Evolutionary conservation across 1,139 yeast genomes (phyloP).

Genomic region (Taphrina communis): DNA sequence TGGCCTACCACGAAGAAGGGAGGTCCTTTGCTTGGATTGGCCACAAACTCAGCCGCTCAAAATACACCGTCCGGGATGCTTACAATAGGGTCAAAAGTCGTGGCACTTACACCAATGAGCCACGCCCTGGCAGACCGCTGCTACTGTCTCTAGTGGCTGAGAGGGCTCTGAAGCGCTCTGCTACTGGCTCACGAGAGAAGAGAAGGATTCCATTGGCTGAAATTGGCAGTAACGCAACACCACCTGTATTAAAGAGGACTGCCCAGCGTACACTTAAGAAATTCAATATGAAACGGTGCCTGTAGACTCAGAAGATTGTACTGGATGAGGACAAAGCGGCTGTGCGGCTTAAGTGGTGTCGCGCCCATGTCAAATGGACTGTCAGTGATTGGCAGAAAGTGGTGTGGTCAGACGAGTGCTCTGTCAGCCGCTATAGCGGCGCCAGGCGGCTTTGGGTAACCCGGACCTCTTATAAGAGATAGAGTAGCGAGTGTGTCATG

Average conservation of each 20-base stretch:
- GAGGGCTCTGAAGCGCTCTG: too few relatives aligned
- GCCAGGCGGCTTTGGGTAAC: conserved; percentile 9
- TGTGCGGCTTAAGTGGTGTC: not conserved
- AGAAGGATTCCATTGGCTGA: conserved; percentile 8
- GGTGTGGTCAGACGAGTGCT: not conserved
- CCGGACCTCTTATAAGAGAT: conserved; percentile 6
- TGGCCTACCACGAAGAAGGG: too few relatives aligned
- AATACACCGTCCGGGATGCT: too few relatives aligned
- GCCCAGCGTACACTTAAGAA: conserved; percentile 8
- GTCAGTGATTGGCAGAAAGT: conserved; percentile 12
- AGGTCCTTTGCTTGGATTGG: too few relatives aligned
- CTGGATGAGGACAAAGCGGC: conserved; percentile 12
- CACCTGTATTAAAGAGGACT: not conserved
- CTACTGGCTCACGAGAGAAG: not conserved
- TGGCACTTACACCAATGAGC: too few relatives aligned
- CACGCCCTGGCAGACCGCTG: too few relatives aligned
- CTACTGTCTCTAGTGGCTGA: too few relatives aligned
- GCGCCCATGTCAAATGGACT: conserved; percentile 11
- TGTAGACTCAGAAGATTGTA: conserved; percentile 4
- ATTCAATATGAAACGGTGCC: conserved; percentile 8
- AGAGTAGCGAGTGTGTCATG: conserved; percentile 9
- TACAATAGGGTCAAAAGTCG: too few relatives aligned
- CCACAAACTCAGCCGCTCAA: too few relatives aligned
- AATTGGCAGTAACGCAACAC: not conserved
- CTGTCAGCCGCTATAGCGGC: not conserved